phyloP scores from a whole-genome alignment of 495 filamentous ascomycete genomes.

The Aspergillus conjunctus region DNA sequence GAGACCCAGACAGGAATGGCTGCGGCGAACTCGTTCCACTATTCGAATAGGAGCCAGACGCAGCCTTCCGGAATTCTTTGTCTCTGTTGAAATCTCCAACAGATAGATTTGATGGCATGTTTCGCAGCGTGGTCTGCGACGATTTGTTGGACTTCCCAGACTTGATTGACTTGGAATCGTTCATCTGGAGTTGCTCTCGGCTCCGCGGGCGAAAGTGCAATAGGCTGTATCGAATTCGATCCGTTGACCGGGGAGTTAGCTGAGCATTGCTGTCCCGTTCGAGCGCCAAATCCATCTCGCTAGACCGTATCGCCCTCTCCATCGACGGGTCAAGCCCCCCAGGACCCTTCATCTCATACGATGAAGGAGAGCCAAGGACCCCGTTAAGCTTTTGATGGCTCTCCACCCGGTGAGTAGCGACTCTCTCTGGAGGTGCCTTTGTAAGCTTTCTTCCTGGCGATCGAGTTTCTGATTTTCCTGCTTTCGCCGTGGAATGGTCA shows the following conservation, averaged over 20 bases:
- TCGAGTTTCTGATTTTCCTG: conserved; percentile 21
- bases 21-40: conserved; percentile 4
- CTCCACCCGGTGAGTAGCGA: background rate
- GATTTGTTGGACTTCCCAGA: conserved; percentile 13
- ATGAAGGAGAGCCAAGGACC: conserved; percentile 23
- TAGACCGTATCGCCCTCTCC: conserved; percentile 40
- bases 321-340: conserved; percentile 36
- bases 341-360: conserved; percentile 27
- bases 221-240: conserved; percentile 11
- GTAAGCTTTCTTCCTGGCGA: conserved; percentile 28
- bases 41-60: conserved; percentile 1
- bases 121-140: conserved; percentile 18
- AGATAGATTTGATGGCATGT: conserved; percentile 28
- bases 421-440: conserved; percentile 31
- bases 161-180: conserved; percentile 25
- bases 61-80: conserved; percentile 25
- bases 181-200: conserved; percentile 30
- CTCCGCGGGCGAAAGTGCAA: conserved; percentile 23
- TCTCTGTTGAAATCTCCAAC: conserved; percentile 27
- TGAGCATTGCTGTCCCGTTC: conserved; percentile 35
- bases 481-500: conserved; percentile 28
- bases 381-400: conserved; percentile 8
- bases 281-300: conserved; percentile 44
- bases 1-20: conserved; percentile 20
- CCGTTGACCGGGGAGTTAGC: conserved; percentile 14